These are phyloP conservation scores for Ilex aquifolium DNA, from an alignment of 257 asterid genomes.

Conservation along the genomic window DNA sequence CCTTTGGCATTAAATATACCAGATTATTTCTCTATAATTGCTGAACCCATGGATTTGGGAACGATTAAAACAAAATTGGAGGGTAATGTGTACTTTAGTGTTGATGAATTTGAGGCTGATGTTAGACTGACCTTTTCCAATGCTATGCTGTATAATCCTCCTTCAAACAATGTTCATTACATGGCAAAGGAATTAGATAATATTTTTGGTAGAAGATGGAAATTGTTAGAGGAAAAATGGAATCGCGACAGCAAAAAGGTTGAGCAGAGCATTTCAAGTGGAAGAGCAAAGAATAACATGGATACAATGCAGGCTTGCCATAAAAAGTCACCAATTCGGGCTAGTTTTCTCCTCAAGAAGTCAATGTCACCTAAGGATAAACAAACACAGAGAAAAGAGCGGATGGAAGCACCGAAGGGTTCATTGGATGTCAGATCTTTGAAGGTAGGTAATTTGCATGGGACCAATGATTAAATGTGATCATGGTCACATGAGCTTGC, in stretches of 20 bases:
- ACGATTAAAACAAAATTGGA: constrained; percentile 53
- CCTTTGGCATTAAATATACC: constrained; percentile 63
- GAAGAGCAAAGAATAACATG: constrained; percentile 17
- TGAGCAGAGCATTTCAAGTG: constrained; percentile 12
- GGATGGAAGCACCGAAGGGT: constrained; percentile 22
- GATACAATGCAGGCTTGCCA: constrained; percentile 13
- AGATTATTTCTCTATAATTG: constrained; percentile 54
- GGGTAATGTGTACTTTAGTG: constrained; percentile 37
- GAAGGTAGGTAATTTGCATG: constrained; percentile 25
- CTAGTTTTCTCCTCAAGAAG: constrained; percentile 17
- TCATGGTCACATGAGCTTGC: background rate
- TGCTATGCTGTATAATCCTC: constrained; percentile 70
- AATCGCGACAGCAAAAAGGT: constrained; percentile 20
- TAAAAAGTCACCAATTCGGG: constrained; percentile 17
- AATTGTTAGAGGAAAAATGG: constrained; percentile 37
- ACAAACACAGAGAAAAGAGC: constrained; percentile 30
- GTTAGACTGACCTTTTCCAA: constrained; percentile 67
- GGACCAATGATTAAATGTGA: background rate
- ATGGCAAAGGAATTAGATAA: constrained; percentile 42
- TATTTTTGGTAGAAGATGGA: constrained; percentile 52
- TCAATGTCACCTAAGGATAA: constrained; percentile 36
- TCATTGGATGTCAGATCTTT: constrained; percentile 20
- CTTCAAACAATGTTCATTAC: constrained; percentile 31
- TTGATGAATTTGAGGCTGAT: constrained; percentile 65
- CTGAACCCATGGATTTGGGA: constrained; percentile 87